phyloP scores from a whole-genome alignment of 352 stramenopile species.

The Phytophthora palmivora region DNA sequence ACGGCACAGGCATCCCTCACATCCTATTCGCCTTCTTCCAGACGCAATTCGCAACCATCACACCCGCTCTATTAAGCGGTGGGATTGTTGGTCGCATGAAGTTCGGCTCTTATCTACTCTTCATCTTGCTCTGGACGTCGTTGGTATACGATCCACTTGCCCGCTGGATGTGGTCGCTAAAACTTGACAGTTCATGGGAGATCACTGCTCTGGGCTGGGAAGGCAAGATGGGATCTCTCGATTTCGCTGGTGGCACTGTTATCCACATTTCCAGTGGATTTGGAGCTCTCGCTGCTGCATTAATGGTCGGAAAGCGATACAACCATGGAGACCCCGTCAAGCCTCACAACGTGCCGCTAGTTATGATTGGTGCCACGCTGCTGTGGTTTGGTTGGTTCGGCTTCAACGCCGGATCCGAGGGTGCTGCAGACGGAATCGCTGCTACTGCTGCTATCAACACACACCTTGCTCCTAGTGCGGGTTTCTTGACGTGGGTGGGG shows the following conservation, averaged over 20 bases:
- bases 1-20: constrained; percentile 70
- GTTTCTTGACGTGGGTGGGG: constrained; percentile 73
- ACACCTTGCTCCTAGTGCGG: constrained; percentile 62
- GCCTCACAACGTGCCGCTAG: constrained; percentile 84
- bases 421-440: constrained; percentile 63
- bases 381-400: constrained; percentile 90
- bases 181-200: constrained; percentile 60
- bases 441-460: constrained; percentile 78
- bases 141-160: constrained; percentile 87
- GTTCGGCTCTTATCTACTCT: constrained; percentile 78
- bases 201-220: constrained; percentile 61
- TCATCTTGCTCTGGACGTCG: constrained; percentile 82
- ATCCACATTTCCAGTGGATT: constrained; percentile 87
- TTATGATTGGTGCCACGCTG: constrained; percentile 80
- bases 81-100: constrained; percentile 88
- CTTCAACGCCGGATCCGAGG: constrained; percentile 78
- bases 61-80: constrained; percentile 73
- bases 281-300: constrained; percentile 65
- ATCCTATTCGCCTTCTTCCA: constrained; percentile 85
- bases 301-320: constrained; percentile 77
- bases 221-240: constrained; percentile 70
- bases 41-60: constrained; percentile 86
- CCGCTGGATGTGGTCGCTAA: constrained; percentile 85
- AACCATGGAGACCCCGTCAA: constrained; percentile 77
- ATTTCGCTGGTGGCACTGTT: constrained; percentile 86